Percentiles rank a stretch among this genome's conserved stretches.
Evolutionary conservation across 2,329 filamentous ascomycete genomes (phyloP).

Genomic region (Simplicillium sp.): DNA sequence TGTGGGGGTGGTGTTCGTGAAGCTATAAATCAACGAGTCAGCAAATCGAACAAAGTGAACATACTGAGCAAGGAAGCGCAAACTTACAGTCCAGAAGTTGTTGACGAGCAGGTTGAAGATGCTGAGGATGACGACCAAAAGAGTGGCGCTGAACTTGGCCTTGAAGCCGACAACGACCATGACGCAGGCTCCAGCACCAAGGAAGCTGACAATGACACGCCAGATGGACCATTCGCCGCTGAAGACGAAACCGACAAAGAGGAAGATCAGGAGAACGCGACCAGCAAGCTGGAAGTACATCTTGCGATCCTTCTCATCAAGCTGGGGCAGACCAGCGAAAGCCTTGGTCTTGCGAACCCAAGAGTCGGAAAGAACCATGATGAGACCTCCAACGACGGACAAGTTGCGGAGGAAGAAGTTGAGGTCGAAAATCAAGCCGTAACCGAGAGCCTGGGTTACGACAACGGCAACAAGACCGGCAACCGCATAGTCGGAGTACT

Average conservation of each 20-base stretch:
- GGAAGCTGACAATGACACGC: slow-evolving; percentile 71
- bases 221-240: slow-evolving; percentile 87
- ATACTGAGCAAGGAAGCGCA: not conserved
- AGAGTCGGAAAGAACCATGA: slow-evolving; percentile 97
- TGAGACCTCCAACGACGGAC: slow-evolving; percentile 89
- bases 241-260: slow-evolving; percentile 95
- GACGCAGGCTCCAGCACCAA: slow-evolving; percentile 85
- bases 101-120: slow-evolving; percentile 96
- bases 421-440: slow-evolving; percentile 95
- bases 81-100: slow-evolving; percentile 97
- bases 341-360: slow-evolving; percentile 98
- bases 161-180: slow-evolving; percentile 99
- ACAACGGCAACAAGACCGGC: slow-evolving; percentile 84
- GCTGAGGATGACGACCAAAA: slow-evolving; percentile 90
- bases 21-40: slow-evolving; percentile 46
- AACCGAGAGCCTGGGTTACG: slow-evolving; percentile 86
- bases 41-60: too few relatives aligned
- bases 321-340: slow-evolving; percentile 82
- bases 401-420: slow-evolving; percentile 99
- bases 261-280: slow-evolving; percentile 89
- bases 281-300: slow-evolving; percentile 99
- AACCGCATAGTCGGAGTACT: slow-evolving; percentile 89
- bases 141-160: slow-evolving; percentile 95
- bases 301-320: slow-evolving; percentile 99
- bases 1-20: slow-evolving; percentile 95